These are phyloP conservation scores for Coemansia sp. DNA, from an alignment of 192 early-diverging fungal species.

Conservation along the genomic window DNA sequence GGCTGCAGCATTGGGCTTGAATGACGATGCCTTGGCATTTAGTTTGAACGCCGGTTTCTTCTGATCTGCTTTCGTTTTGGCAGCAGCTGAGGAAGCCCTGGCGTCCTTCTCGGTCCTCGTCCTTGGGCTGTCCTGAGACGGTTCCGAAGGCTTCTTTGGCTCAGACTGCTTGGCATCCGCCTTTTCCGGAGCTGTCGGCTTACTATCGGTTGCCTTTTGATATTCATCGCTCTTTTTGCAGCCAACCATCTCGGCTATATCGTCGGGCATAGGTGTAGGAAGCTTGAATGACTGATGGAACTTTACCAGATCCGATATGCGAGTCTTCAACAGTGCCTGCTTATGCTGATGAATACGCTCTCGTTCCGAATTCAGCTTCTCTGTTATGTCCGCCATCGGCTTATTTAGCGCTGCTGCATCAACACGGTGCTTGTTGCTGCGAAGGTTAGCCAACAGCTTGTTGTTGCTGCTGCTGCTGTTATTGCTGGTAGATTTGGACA, in stretches of 20 bases:
- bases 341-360: conserved; percentile 72
- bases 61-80: conserved; percentile 13
- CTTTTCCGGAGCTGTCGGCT: conserved; percentile 1
- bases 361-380: conserved; percentile 70
- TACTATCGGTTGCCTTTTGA: conserved; percentile 15
- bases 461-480: conserved; percentile 11
- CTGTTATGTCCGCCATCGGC: conserved; percentile 58
- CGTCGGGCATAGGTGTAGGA: conserved; percentile 75
- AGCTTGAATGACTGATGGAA: conserved; percentile 81
- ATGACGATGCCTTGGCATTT: conserved; percentile 70
- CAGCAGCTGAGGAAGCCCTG: not conserved
- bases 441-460: conserved; percentile 45
- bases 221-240: conserved; percentile 48
- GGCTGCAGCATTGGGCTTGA: conserved; percentile 73
- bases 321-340: conserved; percentile 68
- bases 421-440: conserved; percentile 52
- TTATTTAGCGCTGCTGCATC: conserved; percentile 54
- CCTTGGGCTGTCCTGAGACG: no score
- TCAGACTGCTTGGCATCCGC: no score
- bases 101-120: no score
- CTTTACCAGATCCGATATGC: conserved; percentile 74
- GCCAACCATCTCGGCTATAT: conserved; percentile 73
- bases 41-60: conserved; percentile 59
- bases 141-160: no score
- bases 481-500: conserved; percentile 22